Conservation (phyloP, 2,329 filamentous ascomycete genomes). For the Sclerotinia glacialis region DNA sequence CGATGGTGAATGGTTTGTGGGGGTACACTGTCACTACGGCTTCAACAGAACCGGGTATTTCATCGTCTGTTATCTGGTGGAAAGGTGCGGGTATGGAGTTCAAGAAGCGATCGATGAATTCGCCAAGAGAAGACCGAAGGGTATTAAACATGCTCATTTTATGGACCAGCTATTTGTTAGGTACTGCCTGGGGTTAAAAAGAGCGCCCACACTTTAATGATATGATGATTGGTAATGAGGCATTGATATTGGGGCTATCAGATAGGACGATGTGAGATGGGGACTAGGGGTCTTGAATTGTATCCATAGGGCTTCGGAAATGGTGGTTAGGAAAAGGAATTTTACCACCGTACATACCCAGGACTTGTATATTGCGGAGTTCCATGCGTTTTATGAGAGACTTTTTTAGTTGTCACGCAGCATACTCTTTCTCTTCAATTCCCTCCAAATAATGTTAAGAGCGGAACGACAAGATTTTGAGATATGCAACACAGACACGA, state of each 20-base stretch:
- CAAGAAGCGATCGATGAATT: slow-evolving; percentile 79
- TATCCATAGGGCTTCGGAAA: neutral
- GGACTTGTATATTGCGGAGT: neutral
- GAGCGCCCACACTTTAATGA: slow-evolving; percentile 35
- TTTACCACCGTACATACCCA: neutral
- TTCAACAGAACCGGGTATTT: slow-evolving; percentile 95
- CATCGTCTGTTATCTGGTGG: slow-evolving; percentile 85
- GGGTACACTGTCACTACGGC: slow-evolving; percentile 89
- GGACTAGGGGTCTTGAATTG: neutral
- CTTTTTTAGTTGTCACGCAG: neutral
- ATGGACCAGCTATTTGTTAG: slow-evolving; percentile 78
- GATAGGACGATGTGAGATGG: neutral
- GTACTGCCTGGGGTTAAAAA: slow-evolving; percentile 52
- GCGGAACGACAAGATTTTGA: slow-evolving; percentile 9
- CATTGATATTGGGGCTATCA: neutral
- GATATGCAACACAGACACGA: slow-evolving; percentile 1
- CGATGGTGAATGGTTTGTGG: slow-evolving; percentile 55
- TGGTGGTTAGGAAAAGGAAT: neutral
- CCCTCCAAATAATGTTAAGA: neutral
- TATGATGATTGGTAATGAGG: neutral
- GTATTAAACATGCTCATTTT: slow-evolving; percentile 88
- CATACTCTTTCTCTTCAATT: neutral
- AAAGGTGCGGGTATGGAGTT: slow-evolving; percentile 68
- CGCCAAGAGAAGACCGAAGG: slow-evolving; percentile 67
- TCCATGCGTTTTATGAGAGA: neutral